Base-by-base conservation (phyloP, 2,329 filamentous ascomycete species). In the Curvularia sp. region DNA sequence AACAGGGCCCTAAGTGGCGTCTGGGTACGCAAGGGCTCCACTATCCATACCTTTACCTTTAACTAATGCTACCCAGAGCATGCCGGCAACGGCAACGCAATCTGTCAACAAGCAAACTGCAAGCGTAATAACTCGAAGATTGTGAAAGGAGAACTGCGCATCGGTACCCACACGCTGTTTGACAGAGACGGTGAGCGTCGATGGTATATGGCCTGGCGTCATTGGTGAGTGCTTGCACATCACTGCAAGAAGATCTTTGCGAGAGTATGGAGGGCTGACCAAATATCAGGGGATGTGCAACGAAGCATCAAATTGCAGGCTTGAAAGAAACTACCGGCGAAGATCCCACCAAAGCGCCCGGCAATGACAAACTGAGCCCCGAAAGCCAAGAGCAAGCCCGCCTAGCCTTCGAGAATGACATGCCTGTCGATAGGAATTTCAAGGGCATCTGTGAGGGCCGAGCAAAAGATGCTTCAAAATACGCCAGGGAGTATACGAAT, bases 341-440 rank as follows among this genome's bases (percentile, higher is more conserved):
- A 13, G 83, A 92, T 54, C 84, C 85, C 67, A 85, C 89, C 44
- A 78, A 84, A 53, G 82, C 96, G 56, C 91, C 96, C 69, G 92
- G 91, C 55, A 94, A 85, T 64, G 90, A 93, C 13, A 90, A 93
- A 61, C 77, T 96, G 1, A 79, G 87, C 39, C 78, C 83, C 0
- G 88, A 92, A 3, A 69, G 87, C 2, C 87, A 93, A 76, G 86
- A 86, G 39, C 96, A 95, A 80, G 81, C 97, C 58, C 83, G 84
- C 52, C 83, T 85, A 31, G 90, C 89, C 46, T 77, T 97, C 39
- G 83, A 84, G 53, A 83, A 92, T 70, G 92, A 90, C 20, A 89
- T 92, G 67, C 88, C 97, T 69, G 88, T 89, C 65, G 83, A 91
- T 41, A 88, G 90, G 53, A 92, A 96, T 66, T 97, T 92, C 86